These are phyloP conservation scores for Grigorovia transvaalensis DNA, from an alignment of 805 yeast genomes.

Conservation along the genomic window DNA sequence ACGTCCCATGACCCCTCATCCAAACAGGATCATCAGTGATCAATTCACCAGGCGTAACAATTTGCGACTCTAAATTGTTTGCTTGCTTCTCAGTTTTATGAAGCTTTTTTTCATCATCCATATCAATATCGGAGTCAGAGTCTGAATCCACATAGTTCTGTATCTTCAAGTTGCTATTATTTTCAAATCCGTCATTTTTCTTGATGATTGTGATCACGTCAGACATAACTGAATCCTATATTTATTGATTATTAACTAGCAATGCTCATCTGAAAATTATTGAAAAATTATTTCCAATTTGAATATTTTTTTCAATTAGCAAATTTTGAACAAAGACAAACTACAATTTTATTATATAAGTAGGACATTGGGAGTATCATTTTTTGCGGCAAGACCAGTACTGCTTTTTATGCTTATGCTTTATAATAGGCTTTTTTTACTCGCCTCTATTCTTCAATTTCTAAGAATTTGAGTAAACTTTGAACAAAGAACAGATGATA, in stretches of 20 bases:
- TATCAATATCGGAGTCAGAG: slow-evolving; percentile 26
- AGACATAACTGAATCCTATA: slow-evolving; percentile 9
- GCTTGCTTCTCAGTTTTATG: slow-evolving; percentile 24
- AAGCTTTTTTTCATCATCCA: slow-evolving; percentile 33
- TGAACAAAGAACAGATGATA: no score
- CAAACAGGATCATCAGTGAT: slow-evolving; percentile 93
- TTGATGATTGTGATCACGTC: slow-evolving; percentile 23
- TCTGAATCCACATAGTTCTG: slow-evolving; percentile 2
- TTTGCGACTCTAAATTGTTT: slow-evolving; percentile 20
- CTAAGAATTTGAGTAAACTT: no score
- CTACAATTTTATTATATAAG: no score
- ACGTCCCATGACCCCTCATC: slow-evolving; percentile 99
- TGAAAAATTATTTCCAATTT: not conserved
- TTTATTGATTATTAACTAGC: no score
- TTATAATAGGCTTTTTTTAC: no score
- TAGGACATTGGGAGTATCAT: no score
- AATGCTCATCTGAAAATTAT: not conserved
- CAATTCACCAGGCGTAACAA: slow-evolving; percentile 92
- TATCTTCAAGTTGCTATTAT: not conserved
- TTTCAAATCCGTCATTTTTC: slow-evolving; percentile 17
- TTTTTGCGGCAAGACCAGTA: no score
- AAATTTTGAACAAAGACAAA: no score
- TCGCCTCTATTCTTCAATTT: no score
- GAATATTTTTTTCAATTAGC: no score
- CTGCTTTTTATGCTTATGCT: no score